Evolutionary conservation across 2,329 filamentous ascomycete genomes (phyloP).

Genomic region (Arthroderma uncinatum): DNA sequence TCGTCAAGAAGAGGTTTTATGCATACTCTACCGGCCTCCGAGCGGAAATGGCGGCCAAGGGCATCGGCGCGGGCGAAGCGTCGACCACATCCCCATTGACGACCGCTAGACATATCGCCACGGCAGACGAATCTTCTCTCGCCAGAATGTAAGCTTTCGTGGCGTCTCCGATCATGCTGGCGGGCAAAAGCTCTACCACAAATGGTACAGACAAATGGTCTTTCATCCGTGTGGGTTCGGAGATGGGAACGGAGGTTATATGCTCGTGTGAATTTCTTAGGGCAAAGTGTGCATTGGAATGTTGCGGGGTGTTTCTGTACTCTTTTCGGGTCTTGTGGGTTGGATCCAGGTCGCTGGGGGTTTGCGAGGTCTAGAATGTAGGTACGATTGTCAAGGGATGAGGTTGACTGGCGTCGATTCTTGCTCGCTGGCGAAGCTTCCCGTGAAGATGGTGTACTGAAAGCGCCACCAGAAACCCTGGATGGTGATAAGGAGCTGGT

Average conservation of each 20-base stretch:
- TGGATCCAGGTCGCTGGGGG: conserved; percentile 64
- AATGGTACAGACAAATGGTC: conserved; percentile 92
- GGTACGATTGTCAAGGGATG: conserved; percentile 48
- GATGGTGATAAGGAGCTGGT: conserved; percentile 38
- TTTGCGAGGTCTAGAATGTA: conserved; percentile 88
- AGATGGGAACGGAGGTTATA: conserved; percentile 95
- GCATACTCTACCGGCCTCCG: conserved; percentile 87
- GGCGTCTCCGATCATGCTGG: conserved; percentile 92
- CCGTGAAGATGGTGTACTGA: conserved; percentile 34
- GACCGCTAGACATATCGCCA: conserved; percentile 71
- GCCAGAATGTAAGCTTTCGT: conserved; percentile 89
- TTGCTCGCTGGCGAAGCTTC: conserved; percentile 35
- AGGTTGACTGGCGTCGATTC: conserved; percentile 35
- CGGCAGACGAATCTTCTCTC: conserved; percentile 99
- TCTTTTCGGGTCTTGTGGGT: conserved; percentile 56
- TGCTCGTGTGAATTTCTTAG: conserved; percentile 89
- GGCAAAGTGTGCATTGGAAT: conserved; percentile 86
- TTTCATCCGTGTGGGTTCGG: conserved; percentile 91
- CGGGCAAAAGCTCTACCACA: conserved; percentile 96
- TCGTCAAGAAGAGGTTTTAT: conserved; percentile 97
- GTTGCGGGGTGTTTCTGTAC: conserved; percentile 95
- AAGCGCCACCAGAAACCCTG: conserved; percentile 22
- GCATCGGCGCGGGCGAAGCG: conserved; percentile 93
- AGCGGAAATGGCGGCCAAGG: conserved; percentile 85
- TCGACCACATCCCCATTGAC: conserved; percentile 84